Evolutionary conservation across 768 basidiomycete species (phyloP).

Genomic region (Russula emetica): DNA sequence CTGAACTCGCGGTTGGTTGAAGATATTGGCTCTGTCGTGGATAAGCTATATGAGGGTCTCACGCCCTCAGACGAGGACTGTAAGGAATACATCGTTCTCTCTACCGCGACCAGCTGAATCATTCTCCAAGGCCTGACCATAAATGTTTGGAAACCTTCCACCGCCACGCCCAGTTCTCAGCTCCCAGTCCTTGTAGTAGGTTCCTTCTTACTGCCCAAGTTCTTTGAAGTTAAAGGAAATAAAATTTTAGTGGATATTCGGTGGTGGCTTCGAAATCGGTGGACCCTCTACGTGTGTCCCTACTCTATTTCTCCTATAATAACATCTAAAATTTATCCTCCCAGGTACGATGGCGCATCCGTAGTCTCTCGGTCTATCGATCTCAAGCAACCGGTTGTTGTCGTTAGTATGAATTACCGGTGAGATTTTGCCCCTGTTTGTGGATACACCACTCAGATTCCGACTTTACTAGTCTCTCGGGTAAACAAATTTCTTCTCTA

Average conservation of each 20-base stretch:
- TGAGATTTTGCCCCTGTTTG: constrained; percentile 2
- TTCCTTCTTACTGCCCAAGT: neutral
- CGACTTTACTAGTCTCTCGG: constrained; percentile 17
- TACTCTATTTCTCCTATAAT: neutral
- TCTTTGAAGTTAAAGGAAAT: neutral
- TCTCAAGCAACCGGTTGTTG: constrained; percentile 29
- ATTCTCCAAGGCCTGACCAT: constrained; percentile 29
- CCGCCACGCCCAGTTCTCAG: constrained; percentile 4
- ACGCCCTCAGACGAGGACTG: constrained; percentile 29
- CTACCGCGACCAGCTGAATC: neutral
- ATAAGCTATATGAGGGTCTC: neutral
- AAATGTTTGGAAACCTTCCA: constrained; percentile 29
- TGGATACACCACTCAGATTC: neutral
- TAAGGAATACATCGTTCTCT: constrained; percentile 13
- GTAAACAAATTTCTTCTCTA: neutral
- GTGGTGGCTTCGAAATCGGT: constrained; percentile 27
- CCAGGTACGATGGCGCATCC: constrained; percentile 28
- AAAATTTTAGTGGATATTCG: constrained; percentile 30
- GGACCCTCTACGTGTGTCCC: constrained; percentile 16
- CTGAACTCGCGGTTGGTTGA: neutral
- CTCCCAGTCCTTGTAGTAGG: constrained; percentile 32
- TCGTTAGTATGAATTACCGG: constrained; percentile 34
- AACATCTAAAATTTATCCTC: neutral
- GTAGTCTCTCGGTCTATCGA: constrained; percentile 31
- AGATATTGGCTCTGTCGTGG: neutral